Base-by-base conservation (phyloP, 1,284 basidiomycete genomes). In the Ceratobasidium sp. region DNA sequence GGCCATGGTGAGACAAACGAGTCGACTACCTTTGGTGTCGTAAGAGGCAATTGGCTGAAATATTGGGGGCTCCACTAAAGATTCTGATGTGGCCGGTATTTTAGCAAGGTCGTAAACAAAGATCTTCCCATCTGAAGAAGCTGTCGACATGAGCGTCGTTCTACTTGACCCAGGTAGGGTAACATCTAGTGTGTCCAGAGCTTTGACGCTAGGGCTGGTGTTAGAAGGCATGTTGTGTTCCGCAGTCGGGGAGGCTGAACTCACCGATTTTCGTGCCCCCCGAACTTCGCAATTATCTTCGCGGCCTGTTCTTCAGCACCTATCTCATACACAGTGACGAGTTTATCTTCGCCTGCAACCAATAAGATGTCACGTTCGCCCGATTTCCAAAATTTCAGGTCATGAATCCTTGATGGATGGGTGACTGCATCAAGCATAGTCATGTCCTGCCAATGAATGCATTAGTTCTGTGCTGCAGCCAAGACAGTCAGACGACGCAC, bases 341-440 rank as follows among this genome's bases (percentile, higher is more conserved):
- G 91, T 78, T 92, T 94, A 81, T 97, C 94, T 82, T 98, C 96
- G 1, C 92, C 94, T 0, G 90, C 93, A 9, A 91, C 92, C 47
- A 96, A 86, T 7, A 97, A 84, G 33, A 96, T 81, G 79, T 95
- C 92, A 1, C 84, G 81, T 0, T 86, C 87, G 45, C 86, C 83
- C 1, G 85, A 82, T 14, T 76, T 74, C 79, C 87, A 89, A 82
- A 97, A 97, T 64, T 86, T 87, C 62, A 94, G 81, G 77, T 92
- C 91, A 77, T 97, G 95, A 79, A 97, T 87, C 11, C 96, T 89
- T 4, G 92, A 90, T 1, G 91, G 86, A 78, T 96, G 93, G 0
- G 84, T 86, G 77, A 97, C 87, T 0, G 89, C 90, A 79, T 92
- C 87, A 3, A 93, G 82, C 14, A 93, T 83, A 24, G 85, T 85